A percentile compares a stretch with the other conserved stretches of the same genome.
Evolutionary conservation across 2,329 filamentous ascomycete genomes (phyloP).

Genomic region (Xylaria multiplex): DNA sequence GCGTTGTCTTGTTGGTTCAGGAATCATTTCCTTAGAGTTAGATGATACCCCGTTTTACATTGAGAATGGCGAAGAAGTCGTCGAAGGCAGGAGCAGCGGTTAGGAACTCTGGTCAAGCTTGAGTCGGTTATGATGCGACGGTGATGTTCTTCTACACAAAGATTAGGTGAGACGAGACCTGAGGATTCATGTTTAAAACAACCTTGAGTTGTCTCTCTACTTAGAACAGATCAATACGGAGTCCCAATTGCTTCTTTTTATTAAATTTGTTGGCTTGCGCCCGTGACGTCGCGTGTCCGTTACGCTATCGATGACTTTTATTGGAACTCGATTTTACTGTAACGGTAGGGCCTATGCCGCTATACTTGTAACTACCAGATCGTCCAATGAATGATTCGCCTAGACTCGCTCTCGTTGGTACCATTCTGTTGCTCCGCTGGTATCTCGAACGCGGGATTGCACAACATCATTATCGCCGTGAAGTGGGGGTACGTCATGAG

Average conservation of each 20-base stretch:
- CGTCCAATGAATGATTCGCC: background rate
- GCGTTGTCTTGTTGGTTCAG: background rate
- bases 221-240: conserved; percentile 31
- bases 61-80: background rate
- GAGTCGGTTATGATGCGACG: conserved; percentile 1
- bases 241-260: conserved; percentile 7
- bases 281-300: background rate
- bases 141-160: conserved; percentile 3
- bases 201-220: conserved; percentile 1
- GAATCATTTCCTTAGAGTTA: conserved; percentile 8
- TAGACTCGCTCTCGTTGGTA: background rate
- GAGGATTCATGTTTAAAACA: background rate
- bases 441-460: background rate
- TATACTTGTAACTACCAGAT: background rate
- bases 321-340: background rate
- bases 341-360: background rate
- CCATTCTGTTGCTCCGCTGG: background rate
- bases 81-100: conserved; percentile 9
- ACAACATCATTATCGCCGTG: conserved; percentile 9
- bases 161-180: background rate
- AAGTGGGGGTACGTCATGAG: conserved; percentile 23
- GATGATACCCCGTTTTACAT: conserved; percentile 28
- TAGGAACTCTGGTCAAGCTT: conserved; percentile 13
- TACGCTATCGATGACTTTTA: background rate
- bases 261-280: background rate